phyloP scores from a whole-genome alignment of 352 stramenopile species.

The Peronospora belbahrii region DNA sequence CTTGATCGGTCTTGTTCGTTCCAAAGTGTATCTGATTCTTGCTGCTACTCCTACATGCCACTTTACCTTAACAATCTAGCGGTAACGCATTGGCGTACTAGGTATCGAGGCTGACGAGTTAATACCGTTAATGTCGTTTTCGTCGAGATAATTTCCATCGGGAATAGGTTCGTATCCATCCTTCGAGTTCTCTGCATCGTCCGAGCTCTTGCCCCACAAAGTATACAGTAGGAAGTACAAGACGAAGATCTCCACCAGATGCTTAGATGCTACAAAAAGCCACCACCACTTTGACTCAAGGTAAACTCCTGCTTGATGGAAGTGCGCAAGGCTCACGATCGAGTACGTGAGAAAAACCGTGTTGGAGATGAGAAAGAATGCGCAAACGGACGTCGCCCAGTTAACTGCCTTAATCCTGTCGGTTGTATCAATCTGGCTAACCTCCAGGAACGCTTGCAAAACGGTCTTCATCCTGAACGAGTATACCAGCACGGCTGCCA shows the following conservation, averaged over 20 bases:
- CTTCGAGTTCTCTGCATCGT: conserved; percentile 53
- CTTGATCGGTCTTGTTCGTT: conserved; percentile 7
- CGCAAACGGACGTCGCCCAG: conserved; percentile 92
- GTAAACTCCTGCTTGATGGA: conserved; percentile 80
- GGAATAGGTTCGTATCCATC: conserved; percentile 75
- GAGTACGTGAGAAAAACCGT: conserved; percentile 82
- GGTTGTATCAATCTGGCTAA: conserved; percentile 96
- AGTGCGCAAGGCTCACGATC: conserved; percentile 81
- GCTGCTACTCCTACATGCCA: not conserved
- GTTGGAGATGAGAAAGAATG: conserved; percentile 93
- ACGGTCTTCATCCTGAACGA: conserved; percentile 94
- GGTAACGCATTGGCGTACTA: conserved; percentile 24
- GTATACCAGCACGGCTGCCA: conserved; percentile 91
- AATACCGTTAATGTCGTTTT: conserved; percentile 46
- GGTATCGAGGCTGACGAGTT: conserved; percentile 29
- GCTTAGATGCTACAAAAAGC: conserved; percentile 90
- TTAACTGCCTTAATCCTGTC: conserved; percentile 92
- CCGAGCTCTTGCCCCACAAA: conserved; percentile 76
- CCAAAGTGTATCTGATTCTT: conserved; percentile 2
- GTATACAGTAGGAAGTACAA: conserved; percentile 93
- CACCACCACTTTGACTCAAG: conserved; percentile 86
- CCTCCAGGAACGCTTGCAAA: conserved; percentile 90
- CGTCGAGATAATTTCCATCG: conserved; percentile 43
- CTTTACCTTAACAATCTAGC: conserved; percentile 13
- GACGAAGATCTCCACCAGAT: conserved; percentile 89